These are phyloP conservation scores for Colletotrichum echinochloae DNA, from an alignment of 2,329 filamentous ascomycete species.

Conservation along the genomic window DNA sequence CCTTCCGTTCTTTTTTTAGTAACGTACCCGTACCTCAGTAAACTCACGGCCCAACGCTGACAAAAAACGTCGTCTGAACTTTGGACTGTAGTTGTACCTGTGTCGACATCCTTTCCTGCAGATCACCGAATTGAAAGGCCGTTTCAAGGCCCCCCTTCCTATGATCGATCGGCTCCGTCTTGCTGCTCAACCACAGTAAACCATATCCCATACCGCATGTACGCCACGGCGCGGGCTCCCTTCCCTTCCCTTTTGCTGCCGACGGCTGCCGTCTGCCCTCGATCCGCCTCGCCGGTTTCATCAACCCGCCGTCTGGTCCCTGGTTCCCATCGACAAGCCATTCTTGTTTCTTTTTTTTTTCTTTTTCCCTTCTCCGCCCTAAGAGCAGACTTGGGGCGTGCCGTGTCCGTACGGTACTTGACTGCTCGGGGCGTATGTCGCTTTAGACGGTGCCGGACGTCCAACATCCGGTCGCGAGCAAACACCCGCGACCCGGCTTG, in stretches of 20 bases:
- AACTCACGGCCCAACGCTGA: no score
- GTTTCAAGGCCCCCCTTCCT: conserved; percentile 23
- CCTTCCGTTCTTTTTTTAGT: conserved; percentile 17
- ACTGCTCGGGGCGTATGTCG: neutral
- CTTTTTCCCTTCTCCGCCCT: no score
- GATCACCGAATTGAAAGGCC: conserved; percentile 12
- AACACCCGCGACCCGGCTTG: neutral
- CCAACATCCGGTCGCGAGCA: neutral
- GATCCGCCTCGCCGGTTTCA: conserved; percentile 7
- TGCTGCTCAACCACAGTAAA: no score
- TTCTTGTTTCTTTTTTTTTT: no score
- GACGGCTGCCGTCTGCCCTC: conserved; percentile 9
- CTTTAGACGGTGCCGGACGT: neutral
- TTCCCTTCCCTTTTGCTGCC: neutral
- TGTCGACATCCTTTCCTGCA: neutral
- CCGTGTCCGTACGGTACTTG: neutral
- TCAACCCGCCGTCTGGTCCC: neutral
- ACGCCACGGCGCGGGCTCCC: neutral
- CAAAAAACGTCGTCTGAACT: no score
- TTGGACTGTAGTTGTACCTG: no score
- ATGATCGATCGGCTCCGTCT: no score
- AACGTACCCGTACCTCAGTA: no score
- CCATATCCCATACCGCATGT: neutral
- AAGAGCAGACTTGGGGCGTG: no score
- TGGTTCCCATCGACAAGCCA: neutral